phyloP scores from a whole-genome alignment of 2,329 filamentous ascomycete species.

The Cercospora sp. region DNA sequence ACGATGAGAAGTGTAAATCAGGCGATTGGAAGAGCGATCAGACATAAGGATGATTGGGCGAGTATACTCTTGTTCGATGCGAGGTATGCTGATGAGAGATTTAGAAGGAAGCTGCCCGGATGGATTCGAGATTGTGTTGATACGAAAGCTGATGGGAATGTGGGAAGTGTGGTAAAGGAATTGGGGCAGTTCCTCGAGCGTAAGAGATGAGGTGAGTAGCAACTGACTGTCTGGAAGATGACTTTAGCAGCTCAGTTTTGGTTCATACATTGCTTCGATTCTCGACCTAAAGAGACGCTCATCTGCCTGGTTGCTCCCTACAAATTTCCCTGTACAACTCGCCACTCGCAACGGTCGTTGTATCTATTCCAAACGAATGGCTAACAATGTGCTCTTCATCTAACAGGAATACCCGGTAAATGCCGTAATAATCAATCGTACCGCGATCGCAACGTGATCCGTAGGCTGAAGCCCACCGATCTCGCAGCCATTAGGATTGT shows the following conservation, averaged over 20 bases:
- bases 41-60: constrained; percentile 85
- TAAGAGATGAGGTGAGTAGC: neutral
- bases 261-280: neutral
- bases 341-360: neutral
- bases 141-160: constrained; percentile 3
- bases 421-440: neutral
- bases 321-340: neutral
- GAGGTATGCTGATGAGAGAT: constrained; percentile 71
- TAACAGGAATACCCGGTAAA: neutral
- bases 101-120: constrained; percentile 75
- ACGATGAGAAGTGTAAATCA: constrained; percentile 98
- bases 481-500: neutral
- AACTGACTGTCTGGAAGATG: neutral
- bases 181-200: constrained; percentile 20
- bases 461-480: neutral
- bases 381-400: neutral
- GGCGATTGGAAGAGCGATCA: constrained; percentile 87
- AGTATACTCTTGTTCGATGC: constrained; percentile 82
- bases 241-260: neutral
- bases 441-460: neutral
- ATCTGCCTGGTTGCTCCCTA: neutral
- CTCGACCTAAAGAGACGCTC: neutral
- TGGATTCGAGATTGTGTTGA: constrained; percentile 66
- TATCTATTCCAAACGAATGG: neutral
- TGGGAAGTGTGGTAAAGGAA: constrained; percentile 15